Conservation (phyloP, 2,329 filamentous ascomycete species). For the Penicillium digitatum region DNA sequence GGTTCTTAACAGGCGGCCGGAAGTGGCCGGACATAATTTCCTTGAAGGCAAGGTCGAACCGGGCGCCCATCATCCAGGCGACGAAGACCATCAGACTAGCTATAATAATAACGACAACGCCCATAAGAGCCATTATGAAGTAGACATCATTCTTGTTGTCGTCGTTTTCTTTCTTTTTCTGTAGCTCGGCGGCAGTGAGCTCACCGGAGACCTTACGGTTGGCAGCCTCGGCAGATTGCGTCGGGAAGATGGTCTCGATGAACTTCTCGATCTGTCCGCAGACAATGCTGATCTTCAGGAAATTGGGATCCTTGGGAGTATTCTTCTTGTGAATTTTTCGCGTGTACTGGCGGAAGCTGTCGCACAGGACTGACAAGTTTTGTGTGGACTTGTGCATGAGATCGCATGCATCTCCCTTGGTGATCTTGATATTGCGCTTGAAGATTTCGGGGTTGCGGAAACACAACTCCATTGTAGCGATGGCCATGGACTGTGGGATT, state of each 20-base stretch:
- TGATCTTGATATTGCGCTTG: conserved; percentile 88
- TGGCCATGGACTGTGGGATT: conserved; percentile 95
- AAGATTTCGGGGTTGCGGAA: conserved; percentile 90
- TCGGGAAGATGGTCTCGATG: conserved; percentile 88
- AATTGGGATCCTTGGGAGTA: conserved; percentile 87
- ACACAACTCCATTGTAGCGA: conserved; percentile 84
- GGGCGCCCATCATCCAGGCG: conserved; percentile 76
- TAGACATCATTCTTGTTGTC: conserved; percentile 54
- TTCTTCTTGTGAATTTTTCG: conserved; percentile 89
- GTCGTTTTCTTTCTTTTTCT: conserved; percentile 46
- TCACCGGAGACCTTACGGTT: conserved; percentile 48
- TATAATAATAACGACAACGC: conserved; percentile 68
- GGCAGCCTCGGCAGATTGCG: conserved; percentile 65
- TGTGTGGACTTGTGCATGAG: conserved; percentile 92
- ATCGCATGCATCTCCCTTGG: conserved; percentile 85
- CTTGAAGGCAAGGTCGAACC: conserved; percentile 67
- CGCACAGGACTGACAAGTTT: conserved; percentile 75
- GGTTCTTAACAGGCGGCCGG: conserved; percentile 32
- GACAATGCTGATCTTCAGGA: conserved; percentile 81
- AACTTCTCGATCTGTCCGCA: conserved; percentile 92
- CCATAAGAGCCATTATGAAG: conserved; percentile 66
- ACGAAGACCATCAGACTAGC: conserved; percentile 71
- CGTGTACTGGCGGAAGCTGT: conserved; percentile 73
- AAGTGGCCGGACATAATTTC: conserved; percentile 53
- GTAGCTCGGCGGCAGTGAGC: conserved; percentile 55